A percentile compares a stretch with the other conserved stretches of the same genome.
Evolutionary conservation across 768 basidiomycete genomes (phyloP).

Genomic region (Boletus huronensis): DNA sequence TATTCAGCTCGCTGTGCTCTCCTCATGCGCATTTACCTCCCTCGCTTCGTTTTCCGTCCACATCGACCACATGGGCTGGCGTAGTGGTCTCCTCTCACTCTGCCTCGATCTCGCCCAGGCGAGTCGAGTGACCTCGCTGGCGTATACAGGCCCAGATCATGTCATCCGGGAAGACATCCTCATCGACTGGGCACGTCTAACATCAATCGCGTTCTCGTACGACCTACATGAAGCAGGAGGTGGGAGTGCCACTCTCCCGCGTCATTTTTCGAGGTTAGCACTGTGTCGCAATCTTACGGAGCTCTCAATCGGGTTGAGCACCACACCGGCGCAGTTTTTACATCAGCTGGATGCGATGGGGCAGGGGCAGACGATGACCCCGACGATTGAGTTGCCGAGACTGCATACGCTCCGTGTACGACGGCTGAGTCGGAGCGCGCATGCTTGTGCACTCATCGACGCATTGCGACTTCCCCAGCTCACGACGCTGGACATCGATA

Average conservation of each 20-base stretch:
- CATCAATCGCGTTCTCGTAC: constrained; percentile 24
- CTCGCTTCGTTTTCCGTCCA: constrained; percentile 23
- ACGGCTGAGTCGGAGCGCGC: constrained; percentile 17
- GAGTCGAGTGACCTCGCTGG: constrained; percentile 16
- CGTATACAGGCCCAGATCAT: constrained; percentile 26
- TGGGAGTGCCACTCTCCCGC: constrained; percentile 18
- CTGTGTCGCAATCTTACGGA: constrained; percentile 19
- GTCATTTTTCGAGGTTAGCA: constrained; percentile 15
- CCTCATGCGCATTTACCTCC: constrained; percentile 20
- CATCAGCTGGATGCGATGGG: constrained; percentile 9
- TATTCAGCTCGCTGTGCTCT: constrained; percentile 11
- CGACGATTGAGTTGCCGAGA: constrained; percentile 15
- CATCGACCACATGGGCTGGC: constrained; percentile 29
- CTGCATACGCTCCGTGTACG: constrained; percentile 24
- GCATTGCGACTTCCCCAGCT: constrained; percentile 22
- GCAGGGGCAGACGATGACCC: background rate
- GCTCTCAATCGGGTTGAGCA: constrained; percentile 23
- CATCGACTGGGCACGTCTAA: constrained; percentile 24
- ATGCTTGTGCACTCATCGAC: constrained; percentile 19
- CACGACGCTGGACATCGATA: constrained; percentile 19
- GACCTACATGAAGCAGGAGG: constrained; percentile 25
- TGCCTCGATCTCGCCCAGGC: constrained; percentile 20
- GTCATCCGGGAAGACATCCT: constrained; percentile 21
- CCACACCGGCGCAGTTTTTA: constrained; percentile 10
- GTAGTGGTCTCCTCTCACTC: constrained; percentile 18